Base-by-base conservation (phyloP, 352 stramenopile species). In the Aphanomyces euteiches region DNA sequence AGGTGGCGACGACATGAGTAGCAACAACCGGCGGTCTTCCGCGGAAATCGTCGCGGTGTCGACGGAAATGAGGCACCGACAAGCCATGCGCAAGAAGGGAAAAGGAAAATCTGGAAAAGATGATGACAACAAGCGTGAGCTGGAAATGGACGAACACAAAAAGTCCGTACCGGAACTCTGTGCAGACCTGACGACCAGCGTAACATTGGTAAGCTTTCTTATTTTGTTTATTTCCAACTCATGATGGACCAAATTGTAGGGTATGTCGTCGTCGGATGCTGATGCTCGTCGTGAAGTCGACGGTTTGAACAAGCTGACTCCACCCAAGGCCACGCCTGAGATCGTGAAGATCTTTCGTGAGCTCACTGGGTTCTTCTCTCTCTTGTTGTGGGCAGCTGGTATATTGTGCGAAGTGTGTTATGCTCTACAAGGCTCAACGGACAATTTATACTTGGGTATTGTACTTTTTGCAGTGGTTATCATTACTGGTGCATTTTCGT, bases 131-230 rank as follows among this genome's bases (percentile, higher is more conserved):
- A 92, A 92, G 72, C 81, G 85, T 37, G 85, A 92, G 69, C 78
- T 92, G 40, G 78, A 86, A n/a, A 92, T 92, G 85, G 76, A 86
- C 56, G 85, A 92, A 73, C 83, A 92, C 74, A 90, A 90, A 65
- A 78, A 88, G 73, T 87, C 80, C 50, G 71, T 87, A 15, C 73
- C 83, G 5, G 85, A 92, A 56, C 66, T 92, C 7, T 74, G 88
- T 3, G 85, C 85, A 0, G 83, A 92, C 10, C 73, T 92, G 8
- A 78, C 77, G 17, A 88, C 83, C 1, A 79, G 89, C 40, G 64
- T 71, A 1, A 57, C 75, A 7, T 84, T 84, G n/a, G 81, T 87
- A 75, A 67, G 79, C 78, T 15, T 28, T 15, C n/a, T 12, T 2
- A 28, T 69, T 34, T 0, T 47, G 28, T 21, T 65, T 3, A 58